These are phyloP conservation scores for Aspergillus brunneoviolaceus DNA, from an alignment of 2,329 filamentous ascomycete genomes.

Conservation along the genomic window DNA sequence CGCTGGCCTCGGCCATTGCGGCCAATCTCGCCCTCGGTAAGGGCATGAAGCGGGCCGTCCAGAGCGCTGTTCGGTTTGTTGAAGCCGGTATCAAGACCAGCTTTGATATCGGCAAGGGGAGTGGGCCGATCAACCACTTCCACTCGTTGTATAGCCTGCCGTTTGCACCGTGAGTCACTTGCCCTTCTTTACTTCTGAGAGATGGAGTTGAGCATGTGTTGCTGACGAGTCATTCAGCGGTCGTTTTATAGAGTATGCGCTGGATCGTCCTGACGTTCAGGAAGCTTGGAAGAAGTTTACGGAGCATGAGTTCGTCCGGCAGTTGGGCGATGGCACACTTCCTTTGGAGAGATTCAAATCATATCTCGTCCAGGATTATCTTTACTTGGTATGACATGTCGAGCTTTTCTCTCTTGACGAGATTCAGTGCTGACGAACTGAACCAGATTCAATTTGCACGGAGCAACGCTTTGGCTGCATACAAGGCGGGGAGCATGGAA, in stretches of 20 bases:
- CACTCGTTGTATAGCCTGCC: constrained; percentile 61
- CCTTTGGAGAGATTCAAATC: constrained; percentile 76
- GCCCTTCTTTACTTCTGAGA: not conserved
- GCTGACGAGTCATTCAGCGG: constrained; percentile 51
- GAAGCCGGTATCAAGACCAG: constrained; percentile 62
- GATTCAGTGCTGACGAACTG: constrained; percentile 5
- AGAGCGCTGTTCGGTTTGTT: constrained; percentile 59
- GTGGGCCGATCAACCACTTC: constrained; percentile 67
- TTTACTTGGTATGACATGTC: constrained; percentile 67
- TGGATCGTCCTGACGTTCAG: constrained; percentile 72
- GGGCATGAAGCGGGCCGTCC: constrained; percentile 52
- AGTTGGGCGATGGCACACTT: constrained; percentile 72
- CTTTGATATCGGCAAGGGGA: constrained; percentile 56
- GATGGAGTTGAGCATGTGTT: too few species aligned
- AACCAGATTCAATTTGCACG: constrained; percentile 77
- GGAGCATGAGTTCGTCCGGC: constrained; percentile 77
- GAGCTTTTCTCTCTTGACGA: not conserved
- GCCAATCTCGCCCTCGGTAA: constrained; percentile 58
- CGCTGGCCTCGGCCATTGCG: constrained; percentile 74
- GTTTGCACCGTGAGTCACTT: constrained; percentile 53
- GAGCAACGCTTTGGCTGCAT: constrained; percentile 79
- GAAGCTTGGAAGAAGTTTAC: constrained; percentile 73
- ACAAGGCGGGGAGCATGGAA: constrained; percentile 73
- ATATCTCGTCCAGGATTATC: constrained; percentile 89
- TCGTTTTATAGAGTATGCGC: constrained; percentile 78